These are phyloP conservation scores for Ulmus americana DNA, from an alignment of 331 rosid genomes.

Conservation along the genomic window DNA sequence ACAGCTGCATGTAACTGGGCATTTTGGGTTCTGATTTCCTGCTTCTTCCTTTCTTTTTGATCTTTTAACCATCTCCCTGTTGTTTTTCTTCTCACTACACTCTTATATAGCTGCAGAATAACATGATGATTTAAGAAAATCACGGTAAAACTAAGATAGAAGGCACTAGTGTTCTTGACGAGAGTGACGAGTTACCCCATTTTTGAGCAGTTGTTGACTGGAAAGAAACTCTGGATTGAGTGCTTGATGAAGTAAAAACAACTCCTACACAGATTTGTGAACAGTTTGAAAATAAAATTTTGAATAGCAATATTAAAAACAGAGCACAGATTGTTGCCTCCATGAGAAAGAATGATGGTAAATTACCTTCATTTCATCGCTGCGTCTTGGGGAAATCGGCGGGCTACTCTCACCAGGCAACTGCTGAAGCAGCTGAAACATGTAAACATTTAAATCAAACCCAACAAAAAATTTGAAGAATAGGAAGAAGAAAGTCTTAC, in stretches of 20 bases:
- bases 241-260: constrained; percentile 72
- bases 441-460: constrained; percentile 21
- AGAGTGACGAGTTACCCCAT: constrained; percentile 52
- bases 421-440: constrained; percentile 36
- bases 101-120: constrained; percentile 60
- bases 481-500: constrained; percentile 40
- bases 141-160: neutral
- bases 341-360: constrained; percentile 13
- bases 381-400: constrained; percentile 62
- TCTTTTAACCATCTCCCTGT: constrained; percentile 77
- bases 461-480: constrained; percentile 11
- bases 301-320: too few species aligned
- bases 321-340: too few species aligned
- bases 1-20: constrained; percentile 90
- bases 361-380: constrained; percentile 68
- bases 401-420: constrained; percentile 40
- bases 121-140: constrained; percentile 11
- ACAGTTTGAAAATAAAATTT: too few species aligned
- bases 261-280: constrained; percentile 41
- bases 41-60: constrained; percentile 93
- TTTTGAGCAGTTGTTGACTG: constrained; percentile 61
- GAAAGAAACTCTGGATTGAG: constrained; percentile 76
- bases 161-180: neutral
- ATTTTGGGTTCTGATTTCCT: constrained; percentile 78
- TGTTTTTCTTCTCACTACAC: constrained; percentile 69